These are phyloP conservation scores for Olyra latifolia DNA, from an alignment of 176 grass and related monocot species.

Conservation along the genomic window DNA sequence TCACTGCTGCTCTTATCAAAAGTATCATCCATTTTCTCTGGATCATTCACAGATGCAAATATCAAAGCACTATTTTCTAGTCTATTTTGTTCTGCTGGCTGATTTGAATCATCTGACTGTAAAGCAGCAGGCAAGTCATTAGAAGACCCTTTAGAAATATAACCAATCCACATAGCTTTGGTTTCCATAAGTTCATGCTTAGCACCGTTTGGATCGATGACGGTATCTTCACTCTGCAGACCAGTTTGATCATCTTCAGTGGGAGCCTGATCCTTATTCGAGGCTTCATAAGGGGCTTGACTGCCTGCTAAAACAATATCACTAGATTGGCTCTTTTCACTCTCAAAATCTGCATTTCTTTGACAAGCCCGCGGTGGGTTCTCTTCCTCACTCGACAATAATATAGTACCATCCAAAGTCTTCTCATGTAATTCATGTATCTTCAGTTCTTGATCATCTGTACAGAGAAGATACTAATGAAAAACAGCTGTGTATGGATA, in stretches of 20 bases:
- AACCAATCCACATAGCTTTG: background rate
- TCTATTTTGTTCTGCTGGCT: slow-evolving; percentile 4
- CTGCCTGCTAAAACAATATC: background rate
- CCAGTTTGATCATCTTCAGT: background rate
- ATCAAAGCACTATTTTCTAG: slow-evolving; percentile 7
- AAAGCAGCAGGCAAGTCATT: slow-evolving; percentile 18
- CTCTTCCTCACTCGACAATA: slow-evolving; percentile 11
- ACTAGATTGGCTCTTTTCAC: slow-evolving; percentile 20
- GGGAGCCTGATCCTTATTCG: slow-evolving; percentile 10
- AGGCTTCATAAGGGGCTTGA: slow-evolving; percentile 22
- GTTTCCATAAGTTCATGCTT: slow-evolving; percentile 3
- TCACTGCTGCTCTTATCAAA: slow-evolving; percentile 6
- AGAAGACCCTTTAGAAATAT: background rate
- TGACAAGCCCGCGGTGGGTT: background rate
- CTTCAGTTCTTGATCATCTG: slow-evolving; percentile 24
- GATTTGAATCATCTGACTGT: slow-evolving; percentile 13
- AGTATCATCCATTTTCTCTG: slow-evolving; percentile 11
- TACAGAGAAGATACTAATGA: slow-evolving; percentile 1
- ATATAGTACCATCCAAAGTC: background rate
- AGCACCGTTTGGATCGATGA: slow-evolving; percentile 3
- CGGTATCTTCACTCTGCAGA: slow-evolving; percentile 15
- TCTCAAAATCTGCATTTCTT: slow-evolving; percentile 21
- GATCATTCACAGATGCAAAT: background rate
- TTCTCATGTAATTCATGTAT: slow-evolving; percentile 16
- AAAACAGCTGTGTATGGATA: background rate